Evolutionary conservation across 192 early-diverging fungal species (phyloP), one percentile per base, ranked within the genome.

Genomic region (Chytriomyces sp.): DNA sequence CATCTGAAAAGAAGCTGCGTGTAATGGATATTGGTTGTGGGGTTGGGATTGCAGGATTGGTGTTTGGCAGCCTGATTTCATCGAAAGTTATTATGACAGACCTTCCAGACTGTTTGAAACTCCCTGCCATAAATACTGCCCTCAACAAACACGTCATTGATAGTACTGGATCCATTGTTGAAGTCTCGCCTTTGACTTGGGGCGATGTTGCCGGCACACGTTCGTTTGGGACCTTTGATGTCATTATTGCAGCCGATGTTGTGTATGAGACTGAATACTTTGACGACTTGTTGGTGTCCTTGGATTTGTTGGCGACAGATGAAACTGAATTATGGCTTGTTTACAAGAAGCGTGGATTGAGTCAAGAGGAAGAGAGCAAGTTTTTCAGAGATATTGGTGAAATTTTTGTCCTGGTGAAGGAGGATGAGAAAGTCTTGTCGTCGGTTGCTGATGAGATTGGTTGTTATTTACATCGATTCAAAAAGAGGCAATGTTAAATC

Each of bases 221-320:
- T 6, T 8, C 10, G 53, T 55, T 62, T 8, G 72, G 72, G 33
- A 54, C 8, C 0, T 59, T 54, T 33, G 72, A 73, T 32, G 25
- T 73, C 33, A 64, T 73, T 52, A 39, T 73, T 33, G 72, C 72
- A 31, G 39, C 72, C 8, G 72, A 73, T 38, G 72, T 73, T 12
- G 72, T 73, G 44, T 73, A 73, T 30, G 72, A 73, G 39, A 55
- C 32, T 1, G 72, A 73, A 8, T 73, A 34, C 34, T 73, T 73
- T 38, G 36, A 49, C 17, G 60, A 73, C 37, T 49, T 73, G 26
- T 30, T 73, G n/a, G 22, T 7, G 4, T 64, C 72, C 5, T 34
- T 73, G 22, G 25, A 40, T 19, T 7, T 14, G 7, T 34, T 64
- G 1, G 49, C 17, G 10, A 36, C 37, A 0, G 61, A 3, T 0